Base-by-base conservation (phyloP, 2,329 filamentous ascomycete genomes). In the Pseudopyricularia cyperi region DNA sequence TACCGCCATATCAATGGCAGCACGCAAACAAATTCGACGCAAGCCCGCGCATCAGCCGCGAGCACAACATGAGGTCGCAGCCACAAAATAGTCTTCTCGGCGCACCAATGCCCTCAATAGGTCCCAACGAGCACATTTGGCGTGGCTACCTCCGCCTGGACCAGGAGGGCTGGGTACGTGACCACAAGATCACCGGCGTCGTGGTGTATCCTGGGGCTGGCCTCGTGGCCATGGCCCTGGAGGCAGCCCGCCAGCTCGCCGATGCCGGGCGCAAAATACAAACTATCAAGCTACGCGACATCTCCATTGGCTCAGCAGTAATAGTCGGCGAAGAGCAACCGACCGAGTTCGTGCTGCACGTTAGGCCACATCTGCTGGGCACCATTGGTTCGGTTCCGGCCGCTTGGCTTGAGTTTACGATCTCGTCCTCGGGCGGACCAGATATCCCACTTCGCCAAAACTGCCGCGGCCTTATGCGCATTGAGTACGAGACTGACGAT, bases 1-100 rank as follows among this genome's bases (percentile, higher is more conserved):
- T 76, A 32, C 66, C 68, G 1, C 67, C 69, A 3, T 76, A 76
- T 53, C 67, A 69, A 1, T 77, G 71, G 71, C 68, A 72, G 46
- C 65, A 73, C 54, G 65, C 69, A 1, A 65, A 63, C 33, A 65
- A 63, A 52, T 74, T 73, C 59, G 64, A 24, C 59, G 61, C 1
- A 9, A 34, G 11, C 65, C 70, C 2, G 70, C 51, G 46, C 12
- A 49, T 49, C 24, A 52, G 46, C 35, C 33, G 35, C 22, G 42
- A 49, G 17, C 26, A 33, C 11, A 15, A 46, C 9, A 30, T 46
- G 32, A 15, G 51, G 14, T 70, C 52, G 72, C 42, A 26, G 19
- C 46, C 35, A 5, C 46, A 28, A 3, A 30, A 26, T 15, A 46
- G 42, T 24, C 30, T 44, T 24, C n/a, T 52, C 9, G 51, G 51